Evolutionary conservation across 768 basidiomycete genomes (phyloP), one percentile per base, ranked within the genome.

Genomic region (Symmetrospora coprosmae): DNA sequence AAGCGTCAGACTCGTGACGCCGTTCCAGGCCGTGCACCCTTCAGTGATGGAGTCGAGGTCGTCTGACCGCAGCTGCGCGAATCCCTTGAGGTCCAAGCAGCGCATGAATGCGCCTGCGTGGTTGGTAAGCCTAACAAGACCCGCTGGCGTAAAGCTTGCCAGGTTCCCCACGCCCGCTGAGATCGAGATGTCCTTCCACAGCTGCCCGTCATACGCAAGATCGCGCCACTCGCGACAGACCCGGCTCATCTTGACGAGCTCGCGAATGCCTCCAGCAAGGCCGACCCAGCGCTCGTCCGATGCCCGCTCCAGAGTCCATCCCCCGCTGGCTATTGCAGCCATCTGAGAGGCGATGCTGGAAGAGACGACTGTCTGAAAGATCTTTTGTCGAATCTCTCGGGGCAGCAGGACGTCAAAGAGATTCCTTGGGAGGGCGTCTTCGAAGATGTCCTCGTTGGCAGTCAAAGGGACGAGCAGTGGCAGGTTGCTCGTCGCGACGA

Each of bases 151-250:
- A 30, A 58, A 58, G n/a, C 41, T 31, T 30, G 38, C 31, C n/a
- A n/a, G n/a, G n/a, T 30, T 19, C 6, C 55, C 55, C 13, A 58
- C 21, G 2, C 28, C 27, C 19, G n/a, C 30, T 2, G 55, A 5
- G 11, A 58, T 58, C 8, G 19, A 38, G 23, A 58, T 41, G 11
- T 43, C 25, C 43, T 58, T 39, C 55, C 55, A 58, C 21, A 58
- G 55, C 31, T 58, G 55, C 9, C 55, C 55, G 37, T 58, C 55
- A 30, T 45, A 47, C 4, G 37, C 55, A 13, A 58, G 21, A 8
- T 58, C 55, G 25, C 43, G 39, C 55, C 55, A 58, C 27, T 43
- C 55, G n/a, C 55, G 41, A 31, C 55, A 30, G 11, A 58, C 55
- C 9, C 41, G 41, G 33, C 41, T 58, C 40, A 58, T 31, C 55